Conservation (phyloP, 148 eudicot genomes). For the Rhododendron mucronatum region DNA sequence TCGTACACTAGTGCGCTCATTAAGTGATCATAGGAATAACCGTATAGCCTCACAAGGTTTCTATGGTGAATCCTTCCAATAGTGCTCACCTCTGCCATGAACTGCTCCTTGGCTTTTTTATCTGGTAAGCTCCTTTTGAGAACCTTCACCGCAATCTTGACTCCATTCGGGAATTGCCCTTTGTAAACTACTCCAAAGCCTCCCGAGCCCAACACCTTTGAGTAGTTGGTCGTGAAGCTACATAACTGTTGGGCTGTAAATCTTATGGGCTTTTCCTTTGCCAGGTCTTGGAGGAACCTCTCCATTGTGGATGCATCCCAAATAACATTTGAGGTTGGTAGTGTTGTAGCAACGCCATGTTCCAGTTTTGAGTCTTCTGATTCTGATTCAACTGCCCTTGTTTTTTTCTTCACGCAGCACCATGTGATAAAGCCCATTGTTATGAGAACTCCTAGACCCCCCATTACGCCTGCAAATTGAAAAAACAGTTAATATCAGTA, state of each 20-base stretch:
- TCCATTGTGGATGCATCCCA: background rate
- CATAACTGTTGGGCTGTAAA: background rate
- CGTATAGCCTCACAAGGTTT: slow-evolving; percentile 8
- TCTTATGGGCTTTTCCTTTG: background rate
- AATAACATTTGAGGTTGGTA: background rate
- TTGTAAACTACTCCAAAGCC: slow-evolving; percentile 26
- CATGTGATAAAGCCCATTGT: too few species aligned
- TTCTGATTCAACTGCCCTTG: too few species aligned
- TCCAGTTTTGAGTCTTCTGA: background rate
- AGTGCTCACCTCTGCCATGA: slow-evolving; percentile 15
- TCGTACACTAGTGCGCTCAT: background rate
- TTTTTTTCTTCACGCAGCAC: too few species aligned
- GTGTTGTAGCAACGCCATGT: background rate
- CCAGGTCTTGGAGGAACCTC: slow-evolving; percentile 10
- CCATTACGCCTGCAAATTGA: background rate
- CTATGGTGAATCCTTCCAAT: slow-evolving; percentile 11
- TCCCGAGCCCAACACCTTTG: slow-evolving; percentile 17
- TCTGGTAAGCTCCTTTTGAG: slow-evolving; percentile 3
- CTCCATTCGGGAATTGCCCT: slow-evolving; percentile 24
- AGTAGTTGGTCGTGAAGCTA: slow-evolving; percentile 7
- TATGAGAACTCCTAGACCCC: too few species aligned
- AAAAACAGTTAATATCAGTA: background rate
- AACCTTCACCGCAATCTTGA: slow-evolving; percentile 17
- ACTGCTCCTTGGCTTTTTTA: slow-evolving; percentile 18
- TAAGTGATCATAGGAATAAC: background rate